Evolutionary conservation across 2,329 filamentous ascomycete species (phyloP), one percentile per base, ranked within the genome.

Genomic region (Aspergillus nomiae): DNA sequence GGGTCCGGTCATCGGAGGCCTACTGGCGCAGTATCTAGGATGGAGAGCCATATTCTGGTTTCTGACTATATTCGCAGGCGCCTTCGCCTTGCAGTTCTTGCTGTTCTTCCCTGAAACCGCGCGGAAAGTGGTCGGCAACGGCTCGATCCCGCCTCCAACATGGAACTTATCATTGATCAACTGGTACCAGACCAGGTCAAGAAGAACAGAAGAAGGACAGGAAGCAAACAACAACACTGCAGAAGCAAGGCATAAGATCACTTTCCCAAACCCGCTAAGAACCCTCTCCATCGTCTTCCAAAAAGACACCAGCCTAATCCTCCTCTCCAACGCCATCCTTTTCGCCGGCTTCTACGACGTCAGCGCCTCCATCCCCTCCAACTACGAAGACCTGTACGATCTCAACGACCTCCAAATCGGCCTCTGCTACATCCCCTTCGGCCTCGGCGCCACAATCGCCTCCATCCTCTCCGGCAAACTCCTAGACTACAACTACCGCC

Each of bases 31-130:
- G 68, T 89, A 85, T 67, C 81, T 90, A 0, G 85, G 87, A 24
- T 91, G 89, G 89, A 80, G 70, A 19, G 70, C 69, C 59, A 86
- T 90, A 60, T 91, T 91, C 71, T 91, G 88, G 88, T 90, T 90
- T 70, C 82, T 89, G 48, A 80, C 85, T 48, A 89, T 91, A 46
- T 78, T 77, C 5, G 70, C 76, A 0, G 75, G 71, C 4, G 73
- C 78, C 0, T 87, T 85, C 73, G 77, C 90, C 41, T 65, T 89
- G 2, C 82, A 84, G 0, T 86, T 87, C 61, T 70, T 81, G 2
- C 69, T 90, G 2, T 82, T 85, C 26, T 80, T 89, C 9, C 89
- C 88, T 0, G 81, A 83, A 56, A 83, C 81, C 0, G 76, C 74
- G 21, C 73, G 81, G 3, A 78, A 76, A 7, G 71, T 80, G 9